Evolutionary conservation across 2,329 filamentous ascomycete species (phyloP), one percentile per base, ranked within the genome.

Genomic region (Fusarium azukiicola): DNA sequence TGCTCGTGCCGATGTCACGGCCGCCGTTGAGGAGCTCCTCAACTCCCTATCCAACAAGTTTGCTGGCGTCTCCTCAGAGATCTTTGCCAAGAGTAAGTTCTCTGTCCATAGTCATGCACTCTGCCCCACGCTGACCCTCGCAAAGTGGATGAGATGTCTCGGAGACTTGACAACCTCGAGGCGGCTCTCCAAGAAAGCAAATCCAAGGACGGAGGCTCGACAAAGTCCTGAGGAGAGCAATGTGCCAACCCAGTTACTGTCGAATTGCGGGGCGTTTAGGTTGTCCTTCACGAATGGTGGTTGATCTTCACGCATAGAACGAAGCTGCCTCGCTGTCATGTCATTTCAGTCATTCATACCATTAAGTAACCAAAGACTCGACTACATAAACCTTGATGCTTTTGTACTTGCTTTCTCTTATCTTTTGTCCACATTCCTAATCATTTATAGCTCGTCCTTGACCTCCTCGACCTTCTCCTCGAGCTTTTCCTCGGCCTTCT

Each of bases 131-230:
- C 78, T 84, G 21, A 83, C 74, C 27, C 5, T 12, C 23, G 42
- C 27, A 40, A n/a, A 98, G 97, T 99, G 96, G 97, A 98, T 84
- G 97, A 98, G 78, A 98, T 99, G 97, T 96, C 96, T 19, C 92
- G 95, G 75, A 93, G 97, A 38, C 89, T 99, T 32, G 97, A 99
- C 85, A 96, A 94, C 73, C 91, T 99, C 16, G 97, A 98, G 86
- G 91, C 95, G 36, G 94, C 95, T 19, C 90, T 98, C 58, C 91
- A 93, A 82, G 91, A 92, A 50, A 91, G 90, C 74, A 93, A 90
- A 80, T 86, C 90, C 73, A 89, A 89, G 72, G 86, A 88, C 13
- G 83, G 81, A 52, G 83, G 84, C 14, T 79, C 88, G 11, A 84
- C 87, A 16, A 90, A 90, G 74, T 80, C 87, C 58, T 82, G 49